Percentiles rank a stretch among this genome's conserved stretches.
Evolutionary conservation across 2,329 filamentous ascomycete genomes (phyloP).

Genomic region (Apiospora sp.): DNA sequence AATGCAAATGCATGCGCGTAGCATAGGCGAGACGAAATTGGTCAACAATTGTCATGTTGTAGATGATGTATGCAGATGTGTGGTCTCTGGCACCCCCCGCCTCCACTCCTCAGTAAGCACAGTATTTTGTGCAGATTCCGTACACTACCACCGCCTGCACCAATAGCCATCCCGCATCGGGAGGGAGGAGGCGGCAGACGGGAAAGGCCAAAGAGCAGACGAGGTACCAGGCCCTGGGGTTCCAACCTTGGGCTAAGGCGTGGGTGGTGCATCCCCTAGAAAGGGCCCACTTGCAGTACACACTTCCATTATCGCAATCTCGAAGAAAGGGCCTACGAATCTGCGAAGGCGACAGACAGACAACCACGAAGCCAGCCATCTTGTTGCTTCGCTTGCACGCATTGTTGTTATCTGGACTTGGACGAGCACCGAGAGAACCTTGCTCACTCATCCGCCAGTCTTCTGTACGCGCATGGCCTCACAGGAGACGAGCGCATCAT

Average conservation of each 20-base stretch:
- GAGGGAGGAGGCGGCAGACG: not conserved
- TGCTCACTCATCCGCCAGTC: slow-evolving; percentile 16
- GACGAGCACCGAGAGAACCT: not conserved
- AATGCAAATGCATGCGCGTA: not conserved
- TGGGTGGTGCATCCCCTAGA: slow-evolving; percentile 22
- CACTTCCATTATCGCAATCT: slow-evolving; percentile 22
- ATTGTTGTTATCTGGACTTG: slow-evolving; percentile 6
- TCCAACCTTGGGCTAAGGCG: slow-evolving; percentile 20
- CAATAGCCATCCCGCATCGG: slow-evolving; percentile 5
- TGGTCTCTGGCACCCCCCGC: not conserved
- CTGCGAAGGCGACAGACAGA: slow-evolving; percentile 12
- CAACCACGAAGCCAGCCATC: not conserved
- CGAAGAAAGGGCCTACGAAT: slow-evolving; percentile 15
- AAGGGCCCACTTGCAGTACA: slow-evolving; percentile 17
- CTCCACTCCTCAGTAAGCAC: not conserved
- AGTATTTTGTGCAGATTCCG: not conserved
- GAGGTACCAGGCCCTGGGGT: slow-evolving; percentile 14
- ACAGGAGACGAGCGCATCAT: slow-evolving; percentile 17
- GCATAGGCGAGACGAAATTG: not conserved
- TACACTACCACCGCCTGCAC: not conserved
- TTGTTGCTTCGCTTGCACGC: not conserved
- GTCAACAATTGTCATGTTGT: not conserved
- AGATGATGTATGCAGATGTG: slow-evolving; percentile 3
- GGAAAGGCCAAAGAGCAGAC: slow-evolving; percentile 21
- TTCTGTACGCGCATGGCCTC: slow-evolving; percentile 20